These are phyloP conservation scores for Malassezia arunalokei DNA, from an alignment of 1,284 basidiomycete species.

Conservation along the genomic window DNA sequence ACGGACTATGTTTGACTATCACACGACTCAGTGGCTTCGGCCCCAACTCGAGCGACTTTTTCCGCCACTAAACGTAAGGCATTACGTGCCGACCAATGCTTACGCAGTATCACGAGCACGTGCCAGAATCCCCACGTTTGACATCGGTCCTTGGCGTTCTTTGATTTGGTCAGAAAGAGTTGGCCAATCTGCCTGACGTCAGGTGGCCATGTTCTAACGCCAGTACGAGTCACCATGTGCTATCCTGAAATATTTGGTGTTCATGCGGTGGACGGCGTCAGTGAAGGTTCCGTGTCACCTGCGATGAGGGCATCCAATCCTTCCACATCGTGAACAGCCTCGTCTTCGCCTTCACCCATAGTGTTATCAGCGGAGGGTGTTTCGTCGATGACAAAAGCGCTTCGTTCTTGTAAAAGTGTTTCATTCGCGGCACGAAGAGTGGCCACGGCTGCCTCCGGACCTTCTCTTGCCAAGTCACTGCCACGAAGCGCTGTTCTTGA, in stretches of 20 bases:
- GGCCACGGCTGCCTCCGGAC: conserved; percentile 28
- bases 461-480: conserved; percentile 22
- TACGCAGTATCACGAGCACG: too few species aligned
- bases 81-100: too few species aligned
- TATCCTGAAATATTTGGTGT: neutral
- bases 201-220: too few species aligned
- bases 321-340: neutral
- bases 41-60: too few species aligned
- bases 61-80: too few species aligned
- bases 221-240: too few species aligned
- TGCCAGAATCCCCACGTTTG: too few species aligned
- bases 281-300: neutral
- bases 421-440: conserved; percentile 30
- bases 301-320: neutral
- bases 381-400: conserved; percentile 36
- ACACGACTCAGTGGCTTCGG: too few species aligned
- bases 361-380: conserved; percentile 19
- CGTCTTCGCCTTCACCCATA: conserved; percentile 19
- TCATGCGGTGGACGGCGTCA: neutral
- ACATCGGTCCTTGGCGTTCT: too few species aligned
- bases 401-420: conserved; percentile 27
- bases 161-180: too few species aligned
- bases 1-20: too few species aligned
- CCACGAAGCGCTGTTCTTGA: conserved; percentile 13
- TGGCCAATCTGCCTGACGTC: too few species aligned